Evolutionary conservation across 345 rosid species (phyloP), one percentile per base, ranked within the genome.

Genomic region (Gossypium stocksii): DNA sequence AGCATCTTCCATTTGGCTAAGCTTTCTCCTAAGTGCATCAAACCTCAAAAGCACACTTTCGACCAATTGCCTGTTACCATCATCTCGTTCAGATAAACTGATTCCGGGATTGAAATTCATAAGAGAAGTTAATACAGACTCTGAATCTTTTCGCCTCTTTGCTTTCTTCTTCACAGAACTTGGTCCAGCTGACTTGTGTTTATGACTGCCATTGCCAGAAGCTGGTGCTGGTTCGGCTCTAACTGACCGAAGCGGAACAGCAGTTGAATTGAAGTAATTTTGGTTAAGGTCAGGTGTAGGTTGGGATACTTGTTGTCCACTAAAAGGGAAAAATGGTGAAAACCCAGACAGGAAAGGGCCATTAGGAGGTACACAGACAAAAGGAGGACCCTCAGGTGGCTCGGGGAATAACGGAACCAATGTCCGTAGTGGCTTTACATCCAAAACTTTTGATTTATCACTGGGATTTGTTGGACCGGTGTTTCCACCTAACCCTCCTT

Each of bases 271-370:
- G 76, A 86, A 56, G 71, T 79, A 81, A 56, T 80, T 27, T 68
- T 82, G 89, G 71, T 83, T 83, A 46, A 81, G 81, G 66, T 84
- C 86, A 34, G 92, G 88, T 0, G 82, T 74, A 49, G 72, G 59
- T 13, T 63, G 73, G 25, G 80, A 62, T 27, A 71, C 75, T 66
- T 61, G 79, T 0, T 87, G 82, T 3, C 78, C 67, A 67, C 72
- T 74, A 78, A 89, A 89, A 0, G 95, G 95, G 79, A 86, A 92
- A 81, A 88, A 87, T 1, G 97, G 91, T 1, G 91, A 74, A 81
- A 87, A 83, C 49, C 92, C 93, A 38, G 97, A 51, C 9, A 94
- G 90, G 60, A 80, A 86, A 20, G 88, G 88, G 2, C 93, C 89
- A 54, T 69, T 77, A 0, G 89, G 89, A 57, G 89, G 86, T 20